Conservation (phyloP, 1,284 basidiomycete genomes). For the Clitocybe nebularis region DNA sequence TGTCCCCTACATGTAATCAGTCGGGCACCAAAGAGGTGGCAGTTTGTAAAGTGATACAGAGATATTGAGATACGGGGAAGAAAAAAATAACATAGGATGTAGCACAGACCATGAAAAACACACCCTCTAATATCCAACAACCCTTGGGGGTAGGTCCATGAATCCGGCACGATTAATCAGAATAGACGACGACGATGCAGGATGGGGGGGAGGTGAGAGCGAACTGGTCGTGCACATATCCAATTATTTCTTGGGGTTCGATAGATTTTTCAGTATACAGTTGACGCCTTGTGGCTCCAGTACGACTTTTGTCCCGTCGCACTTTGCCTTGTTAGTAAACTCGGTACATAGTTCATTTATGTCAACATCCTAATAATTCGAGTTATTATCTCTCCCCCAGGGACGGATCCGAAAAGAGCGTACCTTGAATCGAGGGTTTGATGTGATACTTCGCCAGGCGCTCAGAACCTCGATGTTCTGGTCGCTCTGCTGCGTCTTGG, state of each 20-base stretch:
- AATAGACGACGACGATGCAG: not conserved
- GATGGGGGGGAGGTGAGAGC: not conserved
- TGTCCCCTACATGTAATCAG: not conserved
- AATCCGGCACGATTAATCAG: not conserved
- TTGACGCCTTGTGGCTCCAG: constrained; percentile 66
- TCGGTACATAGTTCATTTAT: constrained; percentile 73
- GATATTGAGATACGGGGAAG: not conserved
- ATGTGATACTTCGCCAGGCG: constrained; percentile 72
- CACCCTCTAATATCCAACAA: not conserved
- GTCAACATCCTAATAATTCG: constrained; percentile 74
- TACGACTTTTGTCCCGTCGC: constrained; percentile 77
- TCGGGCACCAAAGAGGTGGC: constrained; percentile 1
- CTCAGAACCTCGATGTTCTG: constrained; percentile 71
- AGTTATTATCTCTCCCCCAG: too few species aligned
- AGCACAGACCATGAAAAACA: not conserved
- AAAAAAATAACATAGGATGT: constrained; percentile 1
- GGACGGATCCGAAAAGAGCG: constrained; percentile 19
- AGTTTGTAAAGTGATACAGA: constrained; percentile 5
- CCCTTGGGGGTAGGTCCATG: not conserved
- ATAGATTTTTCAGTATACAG: constrained; percentile 59
- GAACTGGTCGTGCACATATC: not conserved
- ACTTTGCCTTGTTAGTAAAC: constrained; percentile 74
- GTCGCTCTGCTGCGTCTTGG: constrained; percentile 63
- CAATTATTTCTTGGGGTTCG: constrained; percentile 20
- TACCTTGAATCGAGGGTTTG: constrained; percentile 70